These are phyloP conservation scores for Xylariaceae sp. DNA, from an alignment of 2,329 filamentous ascomycete species.

Conservation along the genomic window DNA sequence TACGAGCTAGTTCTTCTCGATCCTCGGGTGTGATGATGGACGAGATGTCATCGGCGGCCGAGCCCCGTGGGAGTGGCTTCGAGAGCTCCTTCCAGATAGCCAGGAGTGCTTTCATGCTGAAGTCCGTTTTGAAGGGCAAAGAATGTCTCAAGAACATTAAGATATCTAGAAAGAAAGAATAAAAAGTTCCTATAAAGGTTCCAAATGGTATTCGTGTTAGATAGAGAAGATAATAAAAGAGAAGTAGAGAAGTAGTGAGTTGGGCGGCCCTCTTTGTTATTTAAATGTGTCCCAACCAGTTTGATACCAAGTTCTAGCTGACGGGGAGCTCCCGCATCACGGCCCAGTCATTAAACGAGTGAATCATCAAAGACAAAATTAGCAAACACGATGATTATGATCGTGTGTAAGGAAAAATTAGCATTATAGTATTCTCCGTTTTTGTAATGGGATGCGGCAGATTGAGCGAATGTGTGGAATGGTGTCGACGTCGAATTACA, in stretches of 20 bases:
- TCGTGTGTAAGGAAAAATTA: constrained; percentile 1
- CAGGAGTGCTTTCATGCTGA: constrained; percentile 22
- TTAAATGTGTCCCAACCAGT: neutral
- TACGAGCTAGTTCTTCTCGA: constrained; percentile 25
- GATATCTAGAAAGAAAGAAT: neutral
- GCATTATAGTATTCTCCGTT: constrained; percentile 11
- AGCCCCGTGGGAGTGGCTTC: constrained; percentile 25
- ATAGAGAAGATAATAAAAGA: too few species aligned
- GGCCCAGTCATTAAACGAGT: constrained; percentile 9
- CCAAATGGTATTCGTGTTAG: too few species aligned
- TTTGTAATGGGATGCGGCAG: neutral
- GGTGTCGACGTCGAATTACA: neutral
- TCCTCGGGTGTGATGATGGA: constrained; percentile 20
- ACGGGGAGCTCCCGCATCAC: neutral
- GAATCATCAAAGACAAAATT: constrained; percentile 9
- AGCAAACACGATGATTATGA: constrained; percentile 2
- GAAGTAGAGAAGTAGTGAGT: neutral
- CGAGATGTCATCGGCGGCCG: constrained; percentile 10
- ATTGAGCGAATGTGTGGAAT: neutral
- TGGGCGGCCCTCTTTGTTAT: neutral
- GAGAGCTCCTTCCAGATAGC: constrained; percentile 33
- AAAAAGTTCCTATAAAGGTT: too few species aligned
- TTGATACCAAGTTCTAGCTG: neutral
- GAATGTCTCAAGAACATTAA: neutral
- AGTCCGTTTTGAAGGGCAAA: neutral